Conservation (phyloP, 495 filamentous ascomycete genomes). For the Neurospora discreta region DNA sequence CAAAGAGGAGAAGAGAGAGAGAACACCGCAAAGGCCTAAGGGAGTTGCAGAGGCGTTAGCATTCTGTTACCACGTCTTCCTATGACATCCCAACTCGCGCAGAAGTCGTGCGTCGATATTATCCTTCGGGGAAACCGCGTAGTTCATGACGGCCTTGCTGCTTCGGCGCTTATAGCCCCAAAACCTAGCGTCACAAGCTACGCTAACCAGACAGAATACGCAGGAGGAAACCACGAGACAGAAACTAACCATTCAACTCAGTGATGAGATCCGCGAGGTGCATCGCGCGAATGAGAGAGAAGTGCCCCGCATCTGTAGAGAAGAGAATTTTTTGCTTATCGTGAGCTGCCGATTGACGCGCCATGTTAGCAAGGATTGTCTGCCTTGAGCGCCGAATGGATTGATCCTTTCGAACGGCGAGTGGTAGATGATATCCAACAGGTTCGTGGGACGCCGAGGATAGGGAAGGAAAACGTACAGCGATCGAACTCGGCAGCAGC, state of each 20-base stretch:
- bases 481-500: background rate
- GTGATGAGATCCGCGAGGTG: slow-evolving; percentile 95
- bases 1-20: slow-evolving; percentile 93
- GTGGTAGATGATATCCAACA: background rate
- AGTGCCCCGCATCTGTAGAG: slow-evolving; percentile 61
- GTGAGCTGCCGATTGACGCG: slow-evolving; percentile 36
- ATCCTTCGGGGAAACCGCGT: background rate
- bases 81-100: background rate
- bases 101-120: background rate
- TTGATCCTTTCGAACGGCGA: background rate
- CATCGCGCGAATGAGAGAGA: slow-evolving; percentile 59
- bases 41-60: background rate
- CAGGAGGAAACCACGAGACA: background rate
- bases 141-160: background rate
- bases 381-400: background rate
- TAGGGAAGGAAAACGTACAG: slow-evolving; percentile 9
- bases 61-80: background rate
- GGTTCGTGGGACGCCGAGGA: background rate
- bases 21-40: slow-evolving; percentile 67
- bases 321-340: slow-evolving; percentile 85
- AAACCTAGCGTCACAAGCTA: background rate
- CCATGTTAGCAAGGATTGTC: background rate
- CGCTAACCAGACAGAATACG: background rate
- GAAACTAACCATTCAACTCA: slow-evolving; percentile 69
- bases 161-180: background rate